Conservation (phyloP, 192 early-diverging fungal species). For the Thamnidium elegans region DNA sequence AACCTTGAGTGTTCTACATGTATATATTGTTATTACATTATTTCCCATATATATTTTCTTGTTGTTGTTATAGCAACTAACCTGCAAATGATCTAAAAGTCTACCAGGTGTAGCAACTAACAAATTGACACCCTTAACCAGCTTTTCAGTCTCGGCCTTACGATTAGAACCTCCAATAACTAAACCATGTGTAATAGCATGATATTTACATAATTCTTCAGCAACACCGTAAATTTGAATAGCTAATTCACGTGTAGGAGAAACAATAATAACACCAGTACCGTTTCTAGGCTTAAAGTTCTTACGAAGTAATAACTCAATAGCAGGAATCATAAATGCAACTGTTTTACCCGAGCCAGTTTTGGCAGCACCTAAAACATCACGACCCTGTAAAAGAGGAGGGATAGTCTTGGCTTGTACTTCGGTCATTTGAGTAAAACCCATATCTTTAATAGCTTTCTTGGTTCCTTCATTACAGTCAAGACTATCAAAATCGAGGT, state of each 20-base stretch:
- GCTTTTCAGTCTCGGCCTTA: constrained; percentile 93
- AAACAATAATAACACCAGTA: constrained; percentile 93
- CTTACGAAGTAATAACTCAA: constrained; percentile 83
- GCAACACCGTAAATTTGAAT: constrained; percentile 99
- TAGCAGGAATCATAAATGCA: constrained; percentile 94
- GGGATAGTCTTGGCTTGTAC: constrained; percentile 96
- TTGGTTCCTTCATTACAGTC: constrained; percentile 79
- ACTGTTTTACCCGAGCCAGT: constrained; percentile 97
- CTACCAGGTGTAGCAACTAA: constrained; percentile 96
- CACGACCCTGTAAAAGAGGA: constrained; percentile 91
- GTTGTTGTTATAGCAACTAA: constrained; percentile 15
- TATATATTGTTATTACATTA: background rate
- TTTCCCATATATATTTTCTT: background rate
- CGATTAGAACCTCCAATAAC: constrained; percentile 98
- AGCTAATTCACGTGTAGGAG: constrained; percentile 97
- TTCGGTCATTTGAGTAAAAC: constrained; percentile 93
- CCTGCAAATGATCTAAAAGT: constrained; percentile 96
- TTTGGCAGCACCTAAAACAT: constrained; percentile 98
- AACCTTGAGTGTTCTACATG: constrained; percentile 88
- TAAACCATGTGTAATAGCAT: constrained; percentile 97
- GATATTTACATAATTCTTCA: constrained; percentile 90
- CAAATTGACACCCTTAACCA: constrained; percentile 95
- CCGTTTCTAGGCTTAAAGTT: constrained; percentile 98
- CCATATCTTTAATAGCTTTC: constrained; percentile 88
- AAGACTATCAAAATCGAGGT: constrained; percentile 71